phyloP scores from a whole-genome alignment of 1,284 basidiomycete genomes.

The Irpex sp. region DNA sequence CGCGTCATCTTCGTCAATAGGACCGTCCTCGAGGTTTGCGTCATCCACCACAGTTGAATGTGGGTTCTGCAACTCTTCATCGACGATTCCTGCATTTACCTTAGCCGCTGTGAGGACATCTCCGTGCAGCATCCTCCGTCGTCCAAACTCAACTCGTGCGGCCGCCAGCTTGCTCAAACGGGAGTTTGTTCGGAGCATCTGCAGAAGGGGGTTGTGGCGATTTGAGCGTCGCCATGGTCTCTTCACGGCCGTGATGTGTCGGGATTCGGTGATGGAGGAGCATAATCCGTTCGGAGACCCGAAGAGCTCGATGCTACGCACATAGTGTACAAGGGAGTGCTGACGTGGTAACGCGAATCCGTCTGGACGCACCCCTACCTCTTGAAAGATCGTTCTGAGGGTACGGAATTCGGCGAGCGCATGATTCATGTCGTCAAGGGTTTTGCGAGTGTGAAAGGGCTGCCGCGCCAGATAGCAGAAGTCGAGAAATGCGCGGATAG shows the following conservation, averaged over 20 bases:
- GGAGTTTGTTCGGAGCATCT: slow-evolving; percentile 31
- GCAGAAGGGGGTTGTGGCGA: slow-evolving; percentile 23
- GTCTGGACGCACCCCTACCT: not conserved
- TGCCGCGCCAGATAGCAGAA: slow-evolving; percentile 15
- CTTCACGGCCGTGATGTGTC: slow-evolving; percentile 33
- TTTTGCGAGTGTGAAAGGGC: not conserved
- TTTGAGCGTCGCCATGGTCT: slow-evolving; percentile 31
- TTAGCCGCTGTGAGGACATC: not conserved
- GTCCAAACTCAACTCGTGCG: slow-evolving; percentile 16
- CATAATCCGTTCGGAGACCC: slow-evolving; percentile 22
- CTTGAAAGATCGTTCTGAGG: not conserved
- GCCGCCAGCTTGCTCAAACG: slow-evolving; percentile 27
- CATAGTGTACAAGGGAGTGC: slow-evolving; percentile 22
- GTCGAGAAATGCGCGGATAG: slow-evolving; percentile 16
- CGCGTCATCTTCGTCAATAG: not conserved
- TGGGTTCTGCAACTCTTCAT: not conserved
- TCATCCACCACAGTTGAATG: no score
- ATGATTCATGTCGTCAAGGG: not conserved
- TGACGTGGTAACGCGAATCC: slow-evolving; percentile 22
- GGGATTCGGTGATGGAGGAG: slow-evolving; percentile 21
- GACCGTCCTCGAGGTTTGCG: not conserved
- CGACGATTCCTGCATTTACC: not conserved
- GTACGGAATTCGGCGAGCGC: no score
- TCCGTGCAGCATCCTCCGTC: slow-evolving; percentile 19
- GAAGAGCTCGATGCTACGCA: slow-evolving; percentile 12